Percentiles rank a stretch among this genome's conserved stretches.
These are phyloP conservation scores for Penicillium coprophilum DNA, from an alignment of 495 filamentous ascomycete genomes.

Conservation along the genomic window DNA sequence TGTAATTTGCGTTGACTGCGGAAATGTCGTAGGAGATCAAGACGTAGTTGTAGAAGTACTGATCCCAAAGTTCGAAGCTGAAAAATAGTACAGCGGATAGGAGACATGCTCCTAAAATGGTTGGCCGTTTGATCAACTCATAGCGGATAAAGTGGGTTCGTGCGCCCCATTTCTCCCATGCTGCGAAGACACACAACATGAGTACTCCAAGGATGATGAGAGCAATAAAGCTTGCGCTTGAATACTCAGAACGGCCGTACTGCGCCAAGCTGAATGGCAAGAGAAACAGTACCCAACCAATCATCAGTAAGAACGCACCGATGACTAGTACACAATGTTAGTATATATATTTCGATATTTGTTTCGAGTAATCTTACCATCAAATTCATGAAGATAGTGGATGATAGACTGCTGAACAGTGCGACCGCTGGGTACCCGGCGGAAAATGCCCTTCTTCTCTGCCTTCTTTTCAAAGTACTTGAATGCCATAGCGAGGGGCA, in stretches of 20 bases:
- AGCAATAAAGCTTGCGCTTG: slow-evolving; percentile 51
- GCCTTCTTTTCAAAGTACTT: slow-evolving; percentile 60
- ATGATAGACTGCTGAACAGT: slow-evolving; percentile 47
- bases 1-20: slow-evolving; percentile 59
- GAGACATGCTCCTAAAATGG: slow-evolving; percentile 62
- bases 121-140: slow-evolving; percentile 59
- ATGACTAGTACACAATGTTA: slow-evolving; percentile 33
- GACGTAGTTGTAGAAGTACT: slow-evolving; percentile 68
- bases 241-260: slow-evolving; percentile 50
- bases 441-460: slow-evolving; percentile 38
- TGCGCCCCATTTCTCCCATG: slow-evolving; percentile 60
- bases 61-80: slow-evolving; percentile 66
- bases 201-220: slow-evolving; percentile 57
- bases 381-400: slow-evolving; percentile 61
- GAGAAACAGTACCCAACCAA: slow-evolving; percentile 62
- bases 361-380: slow-evolving; percentile 39
- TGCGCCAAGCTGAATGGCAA: slow-evolving; percentile 59
- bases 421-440: slow-evolving; percentile 39
- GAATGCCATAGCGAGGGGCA: slow-evolving; percentile 52
- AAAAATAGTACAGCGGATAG: slow-evolving; percentile 57
- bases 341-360: background rate
- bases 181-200: slow-evolving; percentile 54
- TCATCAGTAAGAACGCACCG: slow-evolving; percentile 58
- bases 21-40: slow-evolving; percentile 65
- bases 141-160: slow-evolving; percentile 61